Conservation (phyloP, 306 rosid species). For the Mimosa bimucronata region DNA sequence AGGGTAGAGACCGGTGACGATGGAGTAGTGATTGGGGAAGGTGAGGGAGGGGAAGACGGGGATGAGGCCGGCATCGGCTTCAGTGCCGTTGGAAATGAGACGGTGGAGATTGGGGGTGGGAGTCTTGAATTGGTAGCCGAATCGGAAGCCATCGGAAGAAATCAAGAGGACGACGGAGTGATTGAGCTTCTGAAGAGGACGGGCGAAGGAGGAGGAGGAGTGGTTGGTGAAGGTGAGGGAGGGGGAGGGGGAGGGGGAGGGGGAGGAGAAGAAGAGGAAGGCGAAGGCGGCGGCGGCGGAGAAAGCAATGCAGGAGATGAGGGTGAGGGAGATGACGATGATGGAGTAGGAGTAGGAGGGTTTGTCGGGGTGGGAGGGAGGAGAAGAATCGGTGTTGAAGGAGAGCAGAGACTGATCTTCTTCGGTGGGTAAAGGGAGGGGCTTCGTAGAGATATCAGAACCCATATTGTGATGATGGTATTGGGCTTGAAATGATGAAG, state of each 20-base stretch:
- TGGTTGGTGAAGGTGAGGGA: neutral
- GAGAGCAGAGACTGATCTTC: constrained; percentile 58
- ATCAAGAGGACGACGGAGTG: constrained; percentile 69
- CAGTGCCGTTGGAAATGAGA: constrained; percentile 82
- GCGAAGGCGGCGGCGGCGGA: constrained; percentile 76
- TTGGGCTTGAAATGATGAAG: neutral
- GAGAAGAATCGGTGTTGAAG: constrained; percentile 61
- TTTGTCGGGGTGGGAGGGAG: constrained; percentile 41
- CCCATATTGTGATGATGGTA: constrained; percentile 48
- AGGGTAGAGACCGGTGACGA: constrained; percentile 94
- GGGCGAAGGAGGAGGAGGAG: constrained; percentile 41
- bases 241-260: neutral
- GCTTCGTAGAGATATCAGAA: constrained; percentile 46
- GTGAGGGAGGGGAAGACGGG: constrained; percentile 91
- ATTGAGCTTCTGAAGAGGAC: constrained; percentile 65
- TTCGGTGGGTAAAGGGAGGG: constrained; percentile 43
- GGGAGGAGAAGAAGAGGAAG: constrained; percentile 58
- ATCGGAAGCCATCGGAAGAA: constrained; percentile 95
- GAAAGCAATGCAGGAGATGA: constrained; percentile 64
- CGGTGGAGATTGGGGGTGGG: constrained; percentile 69
- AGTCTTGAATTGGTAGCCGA: constrained; percentile 94
- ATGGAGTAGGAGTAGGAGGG: constrained; percentile 36
- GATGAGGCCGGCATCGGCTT: constrained; percentile 83
- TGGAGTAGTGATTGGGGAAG: constrained; percentile 93
- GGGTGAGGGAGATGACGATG: constrained; percentile 65